Conservation (phyloP, 805 yeast species). For the Ogataea dorogensis region DNA sequence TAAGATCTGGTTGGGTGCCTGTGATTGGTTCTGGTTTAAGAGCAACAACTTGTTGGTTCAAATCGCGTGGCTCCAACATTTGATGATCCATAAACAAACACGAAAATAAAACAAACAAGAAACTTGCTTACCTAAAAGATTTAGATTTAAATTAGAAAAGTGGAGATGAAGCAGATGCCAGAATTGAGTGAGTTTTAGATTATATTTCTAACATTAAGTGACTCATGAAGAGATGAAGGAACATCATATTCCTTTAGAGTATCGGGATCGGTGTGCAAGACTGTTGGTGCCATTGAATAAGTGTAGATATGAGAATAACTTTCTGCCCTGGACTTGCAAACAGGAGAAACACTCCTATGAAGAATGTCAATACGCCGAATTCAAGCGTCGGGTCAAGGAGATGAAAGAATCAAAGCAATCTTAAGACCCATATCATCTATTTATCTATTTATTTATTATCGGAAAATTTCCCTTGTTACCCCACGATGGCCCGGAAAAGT, state of each 20-base stretch:
- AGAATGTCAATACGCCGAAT: slow-evolving; percentile 80
- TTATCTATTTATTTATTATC: slow-evolving; percentile 3
- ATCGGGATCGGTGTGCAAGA: slow-evolving; percentile 81
- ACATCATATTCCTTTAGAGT: slow-evolving; percentile 71
- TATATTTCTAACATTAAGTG: slow-evolving; percentile 41
- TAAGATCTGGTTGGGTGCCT: slow-evolving; percentile 12
- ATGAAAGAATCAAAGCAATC: slow-evolving; percentile 54
- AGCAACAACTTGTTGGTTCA: slow-evolving; percentile 13
- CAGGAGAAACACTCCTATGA: slow-evolving; percentile 82
- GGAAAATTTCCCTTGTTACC: too few species aligned
- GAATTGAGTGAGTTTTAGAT: slow-evolving; percentile 38
- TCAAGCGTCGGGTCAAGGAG: slow-evolving; percentile 75
- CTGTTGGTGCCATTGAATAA: slow-evolving; percentile 58
- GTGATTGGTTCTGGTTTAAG: slow-evolving; percentile 14
- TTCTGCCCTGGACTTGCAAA: slow-evolving; percentile 69
- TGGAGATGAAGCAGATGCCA: slow-evolving; percentile 33
- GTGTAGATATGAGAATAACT: slow-evolving; percentile 57
- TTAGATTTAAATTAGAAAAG: slow-evolving; percentile 3
- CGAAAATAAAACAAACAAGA: slow-evolving; percentile 5
- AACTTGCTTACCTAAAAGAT: slow-evolving; percentile 2
- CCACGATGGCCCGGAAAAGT: slow-evolving; percentile 9
- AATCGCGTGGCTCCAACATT: slow-evolving; percentile 10
- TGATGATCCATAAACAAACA: slow-evolving; percentile 11
- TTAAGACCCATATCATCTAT: slow-evolving; percentile 1
- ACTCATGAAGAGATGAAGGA: slow-evolving; percentile 82